Evolutionary conservation across 202 grass and related monocot genomes (phyloP).

Genomic region (Zizania palustris): DNA sequence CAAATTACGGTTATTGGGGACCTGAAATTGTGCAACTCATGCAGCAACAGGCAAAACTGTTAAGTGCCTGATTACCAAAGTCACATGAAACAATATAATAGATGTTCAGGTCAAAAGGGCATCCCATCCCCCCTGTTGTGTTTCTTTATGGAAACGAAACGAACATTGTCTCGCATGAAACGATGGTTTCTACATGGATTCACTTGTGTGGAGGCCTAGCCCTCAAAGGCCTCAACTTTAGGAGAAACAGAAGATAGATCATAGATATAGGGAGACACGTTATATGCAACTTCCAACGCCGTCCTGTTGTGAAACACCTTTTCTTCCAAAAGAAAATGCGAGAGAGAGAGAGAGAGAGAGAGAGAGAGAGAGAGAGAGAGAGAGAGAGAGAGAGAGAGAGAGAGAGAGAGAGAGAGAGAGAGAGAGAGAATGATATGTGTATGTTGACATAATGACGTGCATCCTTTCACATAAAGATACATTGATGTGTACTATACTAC

Average conservation of each 20-base stretch:
- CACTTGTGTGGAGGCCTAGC: not conserved
- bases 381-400: not conserved
- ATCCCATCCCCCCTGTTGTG: too few relatives aligned
- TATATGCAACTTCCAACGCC: not conserved
- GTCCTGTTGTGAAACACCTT: not conserved
- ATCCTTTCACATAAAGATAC: not conserved
- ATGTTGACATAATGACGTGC: not conserved
- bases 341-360: not conserved
- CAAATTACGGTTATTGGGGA: not conserved
- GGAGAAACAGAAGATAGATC: not conserved
- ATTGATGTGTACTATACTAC: not conserved
- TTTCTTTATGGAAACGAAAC: too few relatives aligned
- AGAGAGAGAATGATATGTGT: not conserved
- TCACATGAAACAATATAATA: not conserved
- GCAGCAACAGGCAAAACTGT: not conserved
- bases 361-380: not conserved
- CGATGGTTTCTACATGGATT: not conserved
- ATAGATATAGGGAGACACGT: not conserved
- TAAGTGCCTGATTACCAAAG: not conserved
- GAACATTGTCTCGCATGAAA: too few relatives aligned
- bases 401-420: not conserved
- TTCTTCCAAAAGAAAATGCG: not conserved
- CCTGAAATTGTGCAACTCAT: not conserved
- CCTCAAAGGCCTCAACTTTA: not conserved
- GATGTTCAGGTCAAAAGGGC: too few relatives aligned